A percentile compares a stretch with the other conserved stretches of the same genome.
These are phyloP conservation scores for Pulicaria dysenterica DNA, from an alignment of 129 eudicot species.

Conservation along the genomic window DNA sequence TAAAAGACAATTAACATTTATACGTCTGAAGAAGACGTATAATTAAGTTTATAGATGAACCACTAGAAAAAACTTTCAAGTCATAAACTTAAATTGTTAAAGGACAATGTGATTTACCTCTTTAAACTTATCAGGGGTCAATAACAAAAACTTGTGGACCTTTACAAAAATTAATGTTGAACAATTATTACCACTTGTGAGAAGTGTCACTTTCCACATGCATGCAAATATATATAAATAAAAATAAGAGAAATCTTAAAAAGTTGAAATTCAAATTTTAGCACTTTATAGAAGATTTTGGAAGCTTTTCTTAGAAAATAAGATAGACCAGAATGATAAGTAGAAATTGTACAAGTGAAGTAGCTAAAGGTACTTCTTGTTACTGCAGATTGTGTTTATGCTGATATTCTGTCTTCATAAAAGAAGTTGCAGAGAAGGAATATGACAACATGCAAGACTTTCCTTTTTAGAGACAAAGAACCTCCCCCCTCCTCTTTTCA, in stretches of 20 bases:
- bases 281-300: conserved; percentile 61
- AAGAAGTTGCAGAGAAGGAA: conserved; percentile 56
- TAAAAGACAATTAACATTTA: too few relatives aligned
- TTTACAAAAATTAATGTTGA: not conserved
- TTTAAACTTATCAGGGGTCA: not conserved
- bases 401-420: conserved; percentile 59
- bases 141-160: conserved; percentile 16
- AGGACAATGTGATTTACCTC: not conserved
- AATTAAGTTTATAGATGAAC: too few relatives aligned
- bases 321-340: conserved; percentile 29
- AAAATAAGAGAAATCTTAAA: conserved; percentile 38
- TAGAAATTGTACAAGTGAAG: conserved; percentile 35
- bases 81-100: not conserved
- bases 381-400: conserved; percentile 10
- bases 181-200: conserved; percentile 32
- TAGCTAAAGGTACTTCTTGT: conserved; percentile 25
- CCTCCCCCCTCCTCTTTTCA: conserved; percentile 14
- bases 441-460: conserved; percentile 49
- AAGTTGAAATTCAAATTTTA: conserved; percentile 65
- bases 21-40: too few relatives aligned
- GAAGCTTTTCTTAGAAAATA: conserved; percentile 36
- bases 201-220: conserved; percentile 67
- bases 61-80: not conserved
- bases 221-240: conserved; percentile 32
- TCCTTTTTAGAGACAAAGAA: conserved; percentile 35